These are phyloP conservation scores for Ogataea polymorpha DNA, from an alignment of 805 yeast species.

Conservation along the genomic window DNA sequence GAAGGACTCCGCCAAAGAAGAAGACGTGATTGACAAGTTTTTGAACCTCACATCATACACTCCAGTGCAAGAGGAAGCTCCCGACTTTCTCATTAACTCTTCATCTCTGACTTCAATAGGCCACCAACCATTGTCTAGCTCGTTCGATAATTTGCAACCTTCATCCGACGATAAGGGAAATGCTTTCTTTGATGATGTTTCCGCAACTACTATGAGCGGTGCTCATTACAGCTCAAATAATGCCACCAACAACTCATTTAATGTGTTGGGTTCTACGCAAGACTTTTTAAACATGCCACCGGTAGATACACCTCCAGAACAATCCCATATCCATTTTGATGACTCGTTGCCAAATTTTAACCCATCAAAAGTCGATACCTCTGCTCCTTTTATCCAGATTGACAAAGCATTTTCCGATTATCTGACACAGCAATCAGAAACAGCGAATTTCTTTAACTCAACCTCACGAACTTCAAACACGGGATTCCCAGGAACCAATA, in stretches of 20 bases:
- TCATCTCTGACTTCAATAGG: neutral
- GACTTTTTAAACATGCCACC: neutral
- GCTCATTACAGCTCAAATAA: neutral
- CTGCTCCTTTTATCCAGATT: conserved; percentile 15
- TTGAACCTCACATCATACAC: conserved; percentile 5
- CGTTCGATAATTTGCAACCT: neutral
- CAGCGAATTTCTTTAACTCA: neutral
- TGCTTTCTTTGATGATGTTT: neutral
- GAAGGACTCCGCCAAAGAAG: conserved; percentile 2
- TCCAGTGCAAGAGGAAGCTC: neutral
- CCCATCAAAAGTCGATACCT: neutral
- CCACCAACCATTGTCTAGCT: neutral
- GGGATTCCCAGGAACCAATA: neutral
- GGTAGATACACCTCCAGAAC: conserved; percentile 3
- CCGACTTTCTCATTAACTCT: neutral
- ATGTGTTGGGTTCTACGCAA: neutral
- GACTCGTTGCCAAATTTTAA: neutral
- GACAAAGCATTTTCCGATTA: conserved; percentile 15
- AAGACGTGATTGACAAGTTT: conserved; percentile 9
- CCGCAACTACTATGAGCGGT: neutral
- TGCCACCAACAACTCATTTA: neutral
- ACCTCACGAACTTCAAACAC: neutral
- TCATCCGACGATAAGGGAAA: neutral
- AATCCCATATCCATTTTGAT: conserved; percentile 1
- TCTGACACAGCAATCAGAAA: neutral